Percentiles rank a stretch among this genome's conserved stretches.
Conservation (phyloP, 768 basidiomycete species). For the Rubroboletus satanas region DNA sequence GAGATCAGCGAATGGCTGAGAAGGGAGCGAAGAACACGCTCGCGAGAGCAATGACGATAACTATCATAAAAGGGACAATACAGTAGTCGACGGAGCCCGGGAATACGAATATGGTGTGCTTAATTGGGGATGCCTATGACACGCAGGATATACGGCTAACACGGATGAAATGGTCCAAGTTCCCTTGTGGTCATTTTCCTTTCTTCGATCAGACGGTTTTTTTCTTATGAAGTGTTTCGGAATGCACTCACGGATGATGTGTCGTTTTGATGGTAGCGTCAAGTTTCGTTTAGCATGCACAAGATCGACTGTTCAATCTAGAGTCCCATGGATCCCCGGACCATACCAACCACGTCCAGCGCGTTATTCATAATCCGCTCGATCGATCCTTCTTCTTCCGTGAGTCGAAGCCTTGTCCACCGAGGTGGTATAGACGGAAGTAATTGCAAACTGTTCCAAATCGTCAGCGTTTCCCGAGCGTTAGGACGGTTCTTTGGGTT, state of each 20-base stretch:
- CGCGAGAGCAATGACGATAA: background rate
- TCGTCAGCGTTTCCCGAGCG: background rate
- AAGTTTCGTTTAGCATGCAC: background rate
- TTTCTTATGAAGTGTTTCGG: no score
- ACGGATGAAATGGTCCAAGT: no score
- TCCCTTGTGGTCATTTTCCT: background rate
- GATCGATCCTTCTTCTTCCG: constrained; percentile 9
- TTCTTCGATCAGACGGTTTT: background rate
- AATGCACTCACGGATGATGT: background rate
- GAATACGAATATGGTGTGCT: background rate
- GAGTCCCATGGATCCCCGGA: constrained; percentile 6
- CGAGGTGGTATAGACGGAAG: background rate
- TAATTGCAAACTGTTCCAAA: constrained; percentile 3
- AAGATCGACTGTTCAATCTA: background rate
- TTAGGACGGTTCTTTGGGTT: constrained; percentile 6
- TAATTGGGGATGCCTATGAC: background rate
- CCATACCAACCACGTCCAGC: constrained; percentile 9
- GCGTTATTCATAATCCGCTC: constrained; percentile 15
- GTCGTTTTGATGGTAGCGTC: background rate
- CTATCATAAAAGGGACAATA: background rate
- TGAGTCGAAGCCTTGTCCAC: constrained; percentile 9
- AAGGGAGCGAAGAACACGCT: no score
- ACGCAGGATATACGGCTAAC: no score
- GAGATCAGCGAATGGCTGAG: background rate
- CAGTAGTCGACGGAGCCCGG: background rate